These are phyloP conservation scores for Neopestalotiopsis sp. DNA, from an alignment of 2,329 filamentous ascomycete species.

Conservation along the genomic window DNA sequence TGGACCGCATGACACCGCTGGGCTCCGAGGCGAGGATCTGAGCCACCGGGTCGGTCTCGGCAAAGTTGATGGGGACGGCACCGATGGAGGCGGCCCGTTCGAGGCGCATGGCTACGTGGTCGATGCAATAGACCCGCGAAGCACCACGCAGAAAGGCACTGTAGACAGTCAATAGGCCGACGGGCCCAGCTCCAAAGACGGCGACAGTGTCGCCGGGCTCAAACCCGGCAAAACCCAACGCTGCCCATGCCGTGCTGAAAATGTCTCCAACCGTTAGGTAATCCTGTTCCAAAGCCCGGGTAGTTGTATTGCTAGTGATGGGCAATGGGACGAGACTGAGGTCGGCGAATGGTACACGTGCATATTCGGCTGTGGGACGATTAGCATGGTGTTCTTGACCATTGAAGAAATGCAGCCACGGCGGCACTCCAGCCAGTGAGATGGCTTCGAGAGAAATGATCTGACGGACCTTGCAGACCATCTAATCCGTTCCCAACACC, in stretches of 20 bases:
- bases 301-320: background rate
- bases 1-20: constrained; percentile 18
- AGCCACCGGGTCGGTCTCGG: constrained; percentile 62
- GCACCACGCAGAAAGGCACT: constrained; percentile 63
- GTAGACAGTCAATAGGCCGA: constrained; percentile 44
- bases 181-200: constrained; percentile 33
- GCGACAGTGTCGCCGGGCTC: constrained; percentile 37
- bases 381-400: too few species aligned
- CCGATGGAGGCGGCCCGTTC: constrained; percentile 66
- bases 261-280: constrained; percentile 41
- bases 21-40: constrained; percentile 63
- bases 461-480: background rate
- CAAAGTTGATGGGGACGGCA: constrained; percentile 66
- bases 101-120: constrained; percentile 65
- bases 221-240: constrained; percentile 42
- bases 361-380: background rate
- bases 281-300: constrained; percentile 20
- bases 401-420: too few species aligned
- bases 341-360: background rate
- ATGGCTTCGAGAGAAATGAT: too few species aligned
- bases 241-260: constrained; percentile 45
- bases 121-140: constrained; percentile 66
- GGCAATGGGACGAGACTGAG: background rate
- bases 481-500: background rate
- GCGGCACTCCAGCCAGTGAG: too few species aligned